These are phyloP conservation scores for Auriscalpium vulgare DNA, from an alignment of 768 basidiomycete genomes.

Conservation along the genomic window DNA sequence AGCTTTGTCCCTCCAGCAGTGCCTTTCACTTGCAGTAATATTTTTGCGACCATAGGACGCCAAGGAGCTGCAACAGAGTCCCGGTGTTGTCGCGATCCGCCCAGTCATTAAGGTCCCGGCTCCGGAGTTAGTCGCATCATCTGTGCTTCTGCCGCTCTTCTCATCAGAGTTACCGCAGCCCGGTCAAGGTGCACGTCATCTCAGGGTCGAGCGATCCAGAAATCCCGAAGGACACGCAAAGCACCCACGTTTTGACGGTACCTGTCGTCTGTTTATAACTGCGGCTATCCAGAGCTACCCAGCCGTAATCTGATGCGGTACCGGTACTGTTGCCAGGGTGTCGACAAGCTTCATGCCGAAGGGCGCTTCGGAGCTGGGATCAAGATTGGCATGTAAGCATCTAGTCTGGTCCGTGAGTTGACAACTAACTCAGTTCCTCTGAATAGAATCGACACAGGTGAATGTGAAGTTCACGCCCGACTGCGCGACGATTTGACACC, in stretches of 20 bases:
- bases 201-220: constrained; percentile 33
- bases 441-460: constrained; percentile 36
- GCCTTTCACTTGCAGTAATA: too few relatives aligned
- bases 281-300: too few relatives aligned
- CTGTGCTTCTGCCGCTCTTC: not conserved
- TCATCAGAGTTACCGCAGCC: constrained; percentile 23
- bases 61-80: constrained; percentile 29
- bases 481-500: too few relatives aligned
- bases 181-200: constrained; percentile 35
- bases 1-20: too few relatives aligned
- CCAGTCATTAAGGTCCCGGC: constrained; percentile 38
- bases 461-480: not conserved
- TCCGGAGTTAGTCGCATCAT: constrained; percentile 30
- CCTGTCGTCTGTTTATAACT: constrained; percentile 3
- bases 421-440: too few relatives aligned
- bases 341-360: constrained; percentile 57
- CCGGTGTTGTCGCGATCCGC: constrained; percentile 50
- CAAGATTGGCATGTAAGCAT: constrained; percentile 55
- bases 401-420: not conserved
- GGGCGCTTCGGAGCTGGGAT: constrained; percentile 57
- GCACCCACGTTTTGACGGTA: constrained; percentile 49
- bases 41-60: constrained; percentile 31
- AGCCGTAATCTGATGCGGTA: not conserved
- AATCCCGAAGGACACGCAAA: constrained; percentile 37
- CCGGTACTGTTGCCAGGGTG: constrained; percentile 35